Evolutionary conservation across 2,329 filamentous ascomycete species (phyloP).

Genomic region (Hypoxylon sp.): DNA sequence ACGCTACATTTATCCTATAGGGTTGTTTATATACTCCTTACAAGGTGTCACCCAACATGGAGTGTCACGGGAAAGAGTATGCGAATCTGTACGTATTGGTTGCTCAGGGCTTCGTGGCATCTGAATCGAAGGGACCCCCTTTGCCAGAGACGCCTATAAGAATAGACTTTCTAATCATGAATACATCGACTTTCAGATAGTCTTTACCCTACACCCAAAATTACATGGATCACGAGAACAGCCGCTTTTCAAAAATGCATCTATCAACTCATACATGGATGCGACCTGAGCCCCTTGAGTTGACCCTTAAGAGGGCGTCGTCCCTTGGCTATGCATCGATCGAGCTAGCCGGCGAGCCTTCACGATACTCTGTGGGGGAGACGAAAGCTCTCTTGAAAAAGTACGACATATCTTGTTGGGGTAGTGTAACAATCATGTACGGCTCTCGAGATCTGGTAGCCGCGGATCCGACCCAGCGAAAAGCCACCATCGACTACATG

Average conservation of each 20-base stretch:
- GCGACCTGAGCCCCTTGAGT: constrained; percentile 40
- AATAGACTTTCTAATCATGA: neutral
- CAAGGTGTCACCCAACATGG: neutral
- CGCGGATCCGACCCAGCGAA: constrained; percentile 18
- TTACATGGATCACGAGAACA: neutral
- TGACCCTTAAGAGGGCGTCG: constrained; percentile 33
- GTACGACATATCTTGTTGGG: constrained; percentile 38
- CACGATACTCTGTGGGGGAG: constrained; percentile 27
- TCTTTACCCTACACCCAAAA: neutral
- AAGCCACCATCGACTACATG: constrained; percentile 37
- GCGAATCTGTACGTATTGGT: constrained; percentile 4
- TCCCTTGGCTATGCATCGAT: constrained; percentile 38
- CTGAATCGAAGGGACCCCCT: neutral
- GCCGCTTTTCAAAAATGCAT: constrained; percentile 31
- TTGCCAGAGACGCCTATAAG: constrained; percentile 1
- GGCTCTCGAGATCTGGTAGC: constrained; percentile 37
- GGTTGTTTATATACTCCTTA: constrained; percentile 2
- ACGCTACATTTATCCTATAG: neutral
- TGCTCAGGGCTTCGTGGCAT: neutral
- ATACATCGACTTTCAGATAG: neutral
- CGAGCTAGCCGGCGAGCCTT: constrained; percentile 40
- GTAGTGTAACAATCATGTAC: constrained; percentile 40
- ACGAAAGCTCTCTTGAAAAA: constrained; percentile 35
- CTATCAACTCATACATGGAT: constrained; percentile 44
- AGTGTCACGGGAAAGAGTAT: neutral